Percentiles rank a stretch among this genome's conserved stretches.
Evolutionary conservation across 495 filamentous ascomycete species (phyloP).

Genomic region (Melanomma pulvis-pyrius): DNA sequence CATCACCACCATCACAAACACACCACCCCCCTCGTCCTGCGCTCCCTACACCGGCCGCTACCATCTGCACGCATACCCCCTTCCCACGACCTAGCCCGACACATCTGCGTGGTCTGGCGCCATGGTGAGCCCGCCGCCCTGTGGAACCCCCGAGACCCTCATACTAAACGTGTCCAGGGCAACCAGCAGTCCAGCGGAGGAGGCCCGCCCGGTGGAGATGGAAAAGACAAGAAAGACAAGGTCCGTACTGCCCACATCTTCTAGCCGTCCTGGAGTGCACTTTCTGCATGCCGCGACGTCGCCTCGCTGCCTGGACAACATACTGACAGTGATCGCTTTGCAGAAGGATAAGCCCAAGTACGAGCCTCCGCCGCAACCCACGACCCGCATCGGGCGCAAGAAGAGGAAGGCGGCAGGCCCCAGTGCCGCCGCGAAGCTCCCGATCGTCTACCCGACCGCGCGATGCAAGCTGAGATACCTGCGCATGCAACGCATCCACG

Average conservation of each 20-base stretch:
- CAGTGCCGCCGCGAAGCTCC: constrained; percentile 91
- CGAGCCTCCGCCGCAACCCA: constrained; percentile 94
- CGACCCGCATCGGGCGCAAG: constrained; percentile 96
- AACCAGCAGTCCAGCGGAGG: constrained; percentile 86
- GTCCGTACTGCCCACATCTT: constrained; percentile 51
- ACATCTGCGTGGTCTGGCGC: neutral
- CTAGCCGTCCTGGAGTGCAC: neutral
- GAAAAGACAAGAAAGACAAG: constrained; percentile 91
- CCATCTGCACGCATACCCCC: neutral
- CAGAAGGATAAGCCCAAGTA: constrained; percentile 99
- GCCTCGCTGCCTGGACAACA: constrained; percentile 14
- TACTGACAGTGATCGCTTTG: constrained; percentile 33
- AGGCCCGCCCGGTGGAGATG: constrained; percentile 66
- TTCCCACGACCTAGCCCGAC: neutral
- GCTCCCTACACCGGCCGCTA: neutral
- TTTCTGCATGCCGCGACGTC: neutral
- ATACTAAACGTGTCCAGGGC: constrained; percentile 56
- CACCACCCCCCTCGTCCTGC: neutral
- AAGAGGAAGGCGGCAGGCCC: constrained; percentile 92
- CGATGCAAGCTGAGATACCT: constrained; percentile 96
- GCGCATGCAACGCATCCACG: constrained; percentile 97
- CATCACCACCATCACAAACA: constrained; percentile 31
- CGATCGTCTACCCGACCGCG: constrained; percentile 89
- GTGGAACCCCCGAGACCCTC: constrained; percentile 22
- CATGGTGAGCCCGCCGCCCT: constrained; percentile 33